These are phyloP conservation scores for Aspergillus oerlinghausenensis DNA, from an alignment of 2,329 filamentous ascomycete genomes.

Conservation along the genomic window DNA sequence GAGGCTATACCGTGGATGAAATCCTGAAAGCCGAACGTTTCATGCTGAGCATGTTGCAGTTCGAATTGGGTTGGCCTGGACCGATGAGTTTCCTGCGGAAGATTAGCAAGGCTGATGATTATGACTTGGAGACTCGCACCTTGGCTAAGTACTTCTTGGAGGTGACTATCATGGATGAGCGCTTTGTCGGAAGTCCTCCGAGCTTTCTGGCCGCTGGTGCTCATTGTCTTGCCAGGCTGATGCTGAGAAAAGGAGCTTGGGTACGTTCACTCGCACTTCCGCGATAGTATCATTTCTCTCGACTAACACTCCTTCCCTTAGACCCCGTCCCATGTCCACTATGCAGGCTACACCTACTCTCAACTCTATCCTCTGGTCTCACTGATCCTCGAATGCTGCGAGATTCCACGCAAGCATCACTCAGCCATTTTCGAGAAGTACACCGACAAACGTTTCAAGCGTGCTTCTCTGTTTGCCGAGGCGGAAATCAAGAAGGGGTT, in stretches of 20 bases:
- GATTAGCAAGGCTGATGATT: slow-evolving; percentile 98
- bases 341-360: slow-evolving; percentile 84
- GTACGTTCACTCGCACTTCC: slow-evolving; percentile 51
- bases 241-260: slow-evolving; percentile 91
- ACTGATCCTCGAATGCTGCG: slow-evolving; percentile 83
- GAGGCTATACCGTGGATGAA: slow-evolving; percentile 82
- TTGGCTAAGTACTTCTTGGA: slow-evolving; percentile 98
- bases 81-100: slow-evolving; percentile 97
- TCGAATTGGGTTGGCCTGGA: slow-evolving; percentile 95
- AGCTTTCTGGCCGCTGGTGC: slow-evolving; percentile 89
- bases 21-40: slow-evolving; percentile 96
- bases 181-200: slow-evolving; percentile 84
- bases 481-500: slow-evolving; percentile 63
- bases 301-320: slow-evolving; percentile 36
- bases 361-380: slow-evolving; percentile 75
- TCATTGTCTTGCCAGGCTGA: slow-evolving; percentile 82
- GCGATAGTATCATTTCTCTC: not conserved
- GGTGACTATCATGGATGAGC: slow-evolving; percentile 95
- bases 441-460: slow-evolving; percentile 78
- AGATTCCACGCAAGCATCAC: slow-evolving; percentile 75
- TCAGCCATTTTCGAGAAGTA: slow-evolving; percentile 89
- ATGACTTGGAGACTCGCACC: slow-evolving; percentile 90
- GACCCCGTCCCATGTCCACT: slow-evolving; percentile 80
- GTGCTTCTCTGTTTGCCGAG: slow-evolving; percentile 75
- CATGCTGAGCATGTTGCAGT: slow-evolving; percentile 95